phyloP scores from a whole-genome alignment of 2,329 filamentous ascomycete species.

The Fusarium redolens region DNA sequence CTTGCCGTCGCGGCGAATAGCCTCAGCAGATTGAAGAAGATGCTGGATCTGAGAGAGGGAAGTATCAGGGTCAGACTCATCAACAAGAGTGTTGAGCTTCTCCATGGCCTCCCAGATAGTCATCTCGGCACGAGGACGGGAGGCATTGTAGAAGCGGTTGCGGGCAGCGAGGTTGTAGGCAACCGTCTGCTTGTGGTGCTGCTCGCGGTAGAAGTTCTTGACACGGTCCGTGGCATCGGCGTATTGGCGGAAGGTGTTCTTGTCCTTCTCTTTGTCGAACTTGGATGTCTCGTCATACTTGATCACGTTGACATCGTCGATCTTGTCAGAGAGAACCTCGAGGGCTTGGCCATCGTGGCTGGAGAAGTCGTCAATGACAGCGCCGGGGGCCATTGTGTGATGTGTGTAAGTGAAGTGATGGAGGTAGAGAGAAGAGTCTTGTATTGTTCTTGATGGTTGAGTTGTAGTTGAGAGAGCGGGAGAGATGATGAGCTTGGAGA shows the following conservation, averaged over 20 bases:
- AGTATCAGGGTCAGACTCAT: constrained; percentile 92
- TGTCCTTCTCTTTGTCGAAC: constrained; percentile 82
- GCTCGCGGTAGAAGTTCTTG: constrained; percentile 85
- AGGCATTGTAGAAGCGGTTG: constrained; percentile 65
- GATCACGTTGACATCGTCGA: constrained; percentile 65
- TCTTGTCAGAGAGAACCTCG: constrained; percentile 61
- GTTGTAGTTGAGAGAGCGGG: constrained; percentile 1
- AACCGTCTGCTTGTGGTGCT: constrained; percentile 78
- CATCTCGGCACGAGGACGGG: constrained; percentile 75
- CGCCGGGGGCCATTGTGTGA: constrained; percentile 43
- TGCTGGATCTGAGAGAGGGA: constrained; percentile 90
- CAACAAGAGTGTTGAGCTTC: constrained; percentile 90
- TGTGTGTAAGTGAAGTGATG: constrained; percentile 26
- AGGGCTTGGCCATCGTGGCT: constrained; percentile 49
- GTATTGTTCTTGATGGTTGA: background rate
- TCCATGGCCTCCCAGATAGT: constrained; percentile 92
- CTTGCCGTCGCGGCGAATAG: constrained; percentile 86
- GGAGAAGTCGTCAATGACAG: constrained; percentile 40
- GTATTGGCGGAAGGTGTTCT: constrained; percentile 84
- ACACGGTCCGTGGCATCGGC: constrained; percentile 85
- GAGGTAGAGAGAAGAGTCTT: background rate
- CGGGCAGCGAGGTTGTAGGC: constrained; percentile 88
- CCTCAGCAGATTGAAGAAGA: constrained; percentile 87
- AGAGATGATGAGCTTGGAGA: constrained; percentile 26
- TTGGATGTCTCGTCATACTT: constrained; percentile 66